phyloP scores from a whole-genome alignment of 768 basidiomycete genomes.

The Vishniacozyma victoriae region DNA sequence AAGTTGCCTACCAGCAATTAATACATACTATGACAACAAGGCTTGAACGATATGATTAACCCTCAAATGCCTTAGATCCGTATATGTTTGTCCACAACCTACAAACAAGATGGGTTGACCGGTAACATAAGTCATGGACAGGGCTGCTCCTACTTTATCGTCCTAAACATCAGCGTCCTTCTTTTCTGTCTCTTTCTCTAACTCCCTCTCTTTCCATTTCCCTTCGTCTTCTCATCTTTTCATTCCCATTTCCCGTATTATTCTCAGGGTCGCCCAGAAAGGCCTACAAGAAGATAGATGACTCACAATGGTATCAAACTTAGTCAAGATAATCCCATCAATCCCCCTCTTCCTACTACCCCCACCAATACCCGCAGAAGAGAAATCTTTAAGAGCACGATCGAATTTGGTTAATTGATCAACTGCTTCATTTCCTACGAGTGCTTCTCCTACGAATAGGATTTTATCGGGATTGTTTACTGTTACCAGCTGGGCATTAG shows the following conservation, averaged over 20 bases:
- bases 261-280: too few relatives aligned
- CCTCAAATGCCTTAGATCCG: conserved; percentile 81
- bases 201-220: too few relatives aligned
- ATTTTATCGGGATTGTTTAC: conserved; percentile 96
- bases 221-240: too few relatives aligned
- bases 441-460: conserved; percentile 93
- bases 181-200: too few relatives aligned
- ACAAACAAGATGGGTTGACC: conserved; percentile 98
- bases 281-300: not conserved
- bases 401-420: conserved; percentile 98
- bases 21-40: too few relatives aligned
- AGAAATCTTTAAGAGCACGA: conserved; percentile 85
- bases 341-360: conserved; percentile 62
- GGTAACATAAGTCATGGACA: conserved; percentile 98
- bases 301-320: conserved; percentile 93
- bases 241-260: too few relatives aligned
- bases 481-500: conserved; percentile 63
- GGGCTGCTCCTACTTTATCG: conserved; percentile 77
- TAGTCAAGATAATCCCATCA: conserved; percentile 96
- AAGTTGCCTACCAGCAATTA: too few relatives aligned
- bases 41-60: conserved; percentile 92
- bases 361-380: conserved; percentile 61
- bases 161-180: conserved; percentile 50
- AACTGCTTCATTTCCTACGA: conserved; percentile 97
- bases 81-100: conserved; percentile 98